phyloP scores from a whole-genome alignment of 805 yeast genomes.

The Candida easanensis region DNA sequence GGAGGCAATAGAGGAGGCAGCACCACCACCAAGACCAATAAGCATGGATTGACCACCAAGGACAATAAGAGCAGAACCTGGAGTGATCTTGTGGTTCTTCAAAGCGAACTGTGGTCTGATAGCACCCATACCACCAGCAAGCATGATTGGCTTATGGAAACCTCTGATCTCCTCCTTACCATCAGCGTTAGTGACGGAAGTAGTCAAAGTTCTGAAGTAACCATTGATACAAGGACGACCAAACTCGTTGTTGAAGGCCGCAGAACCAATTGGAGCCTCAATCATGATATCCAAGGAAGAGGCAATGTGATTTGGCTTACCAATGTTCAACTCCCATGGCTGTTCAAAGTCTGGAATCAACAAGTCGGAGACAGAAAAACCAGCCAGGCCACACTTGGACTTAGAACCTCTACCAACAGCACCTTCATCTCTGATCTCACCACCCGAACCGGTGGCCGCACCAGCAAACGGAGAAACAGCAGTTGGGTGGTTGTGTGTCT shows the following conservation, averaged over 20 bases:
- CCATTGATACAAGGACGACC: constrained; percentile 98
- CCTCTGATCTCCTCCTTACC: constrained; percentile 82
- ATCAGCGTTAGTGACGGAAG: constrained; percentile 60
- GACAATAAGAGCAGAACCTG: constrained; percentile 88
- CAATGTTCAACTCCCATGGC: constrained; percentile 92
- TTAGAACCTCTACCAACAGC: constrained; percentile 99
- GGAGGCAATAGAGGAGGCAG: constrained; percentile 94
- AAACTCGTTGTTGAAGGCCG: constrained; percentile 97
- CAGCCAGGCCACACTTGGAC: constrained; percentile 93
- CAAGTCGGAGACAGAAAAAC: constrained; percentile 89
- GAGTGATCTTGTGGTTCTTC: constrained; percentile 83
- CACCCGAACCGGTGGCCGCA: constrained; percentile 99
- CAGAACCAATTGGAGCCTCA: constrained; percentile 96
- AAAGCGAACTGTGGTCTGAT: constrained; percentile 90
- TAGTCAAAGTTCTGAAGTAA: constrained; percentile 91
- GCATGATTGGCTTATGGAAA: constrained; percentile 97
- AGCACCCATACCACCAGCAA: constrained; percentile 99
- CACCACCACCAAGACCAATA: constrained; percentile 99
- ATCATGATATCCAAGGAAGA: constrained; percentile 91
- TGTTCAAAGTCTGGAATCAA: constrained; percentile 79
- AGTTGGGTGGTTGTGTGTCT: constrained; percentile 98
- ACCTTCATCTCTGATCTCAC: constrained; percentile 99
- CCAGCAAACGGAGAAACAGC: constrained; percentile 99
- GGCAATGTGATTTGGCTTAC: constrained; percentile 92
- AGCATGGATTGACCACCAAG: constrained; percentile 98